A percentile compares a stretch with the other conserved stretches of the same genome.
phyloP scores from a whole-genome alignment of 306 rosid genomes.

The Urtica urens region DNA sequence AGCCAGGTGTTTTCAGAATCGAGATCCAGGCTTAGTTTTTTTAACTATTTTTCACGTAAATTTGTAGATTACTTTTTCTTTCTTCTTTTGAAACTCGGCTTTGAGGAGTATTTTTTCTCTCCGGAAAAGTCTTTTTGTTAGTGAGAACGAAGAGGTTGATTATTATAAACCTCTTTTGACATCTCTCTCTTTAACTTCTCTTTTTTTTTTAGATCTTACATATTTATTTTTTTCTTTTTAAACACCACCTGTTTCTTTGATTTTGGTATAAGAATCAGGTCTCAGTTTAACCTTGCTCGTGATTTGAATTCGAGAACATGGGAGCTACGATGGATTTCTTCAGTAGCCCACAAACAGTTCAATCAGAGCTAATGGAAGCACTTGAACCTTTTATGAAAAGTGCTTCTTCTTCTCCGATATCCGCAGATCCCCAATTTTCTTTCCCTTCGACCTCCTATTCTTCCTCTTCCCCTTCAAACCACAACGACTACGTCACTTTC shows the following conservation, averaged over 20 bases:
- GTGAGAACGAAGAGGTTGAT: conserved; percentile 45
- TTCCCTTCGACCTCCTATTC: conserved; percentile 8
- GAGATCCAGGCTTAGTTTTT: conserved; percentile 54
- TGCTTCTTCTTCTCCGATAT: conserved; percentile 34
- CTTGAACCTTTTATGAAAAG: conserved; percentile 93
- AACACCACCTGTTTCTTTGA: conserved; percentile 39
- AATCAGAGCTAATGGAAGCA: conserved; percentile 87
- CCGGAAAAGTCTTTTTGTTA: conserved; percentile 39
- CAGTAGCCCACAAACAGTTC: conserved; percentile 30
- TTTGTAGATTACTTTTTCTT: not conserved
- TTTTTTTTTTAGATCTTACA: conserved; percentile 6
- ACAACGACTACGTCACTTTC: not conserved
- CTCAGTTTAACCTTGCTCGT: not conserved
- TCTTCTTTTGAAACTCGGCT: conserved; percentile 18
- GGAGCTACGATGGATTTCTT: conserved; percentile 69
- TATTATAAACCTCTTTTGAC: conserved; percentile 55
- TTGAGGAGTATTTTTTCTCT: conserved; percentile 63
- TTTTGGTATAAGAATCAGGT: conserved; percentile 58
- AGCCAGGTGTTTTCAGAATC: conserved; percentile 99
- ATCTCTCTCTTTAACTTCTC: not conserved
- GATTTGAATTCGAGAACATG: conserved; percentile 18
- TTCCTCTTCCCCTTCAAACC: conserved; percentile 20
- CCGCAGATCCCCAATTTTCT: not conserved
- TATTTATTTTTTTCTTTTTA: not conserved
- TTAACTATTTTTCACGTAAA: not conserved